Evolutionary conservation across 23 red algal genomes (phyloP), one percentile per base, ranked within the genome.

Genomic region (Gracilariopsis chorda): DNA sequence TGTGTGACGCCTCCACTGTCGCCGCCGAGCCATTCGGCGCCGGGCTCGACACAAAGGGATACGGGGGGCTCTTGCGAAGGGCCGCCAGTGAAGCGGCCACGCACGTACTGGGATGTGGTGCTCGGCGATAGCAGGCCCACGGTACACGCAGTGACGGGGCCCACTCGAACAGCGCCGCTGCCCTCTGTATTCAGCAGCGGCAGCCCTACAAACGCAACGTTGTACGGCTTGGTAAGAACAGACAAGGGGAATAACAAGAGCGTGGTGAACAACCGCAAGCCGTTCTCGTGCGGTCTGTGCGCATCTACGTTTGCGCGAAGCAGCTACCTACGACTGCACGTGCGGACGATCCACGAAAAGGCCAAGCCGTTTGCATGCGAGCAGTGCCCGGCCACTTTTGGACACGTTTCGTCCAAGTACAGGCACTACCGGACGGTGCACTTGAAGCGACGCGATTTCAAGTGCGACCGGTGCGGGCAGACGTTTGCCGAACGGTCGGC

Each of bases 351-450:
- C 9, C 88, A 92, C 48, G 88, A 92, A 53, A 92, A 92, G 77
- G 37, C 78, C 27, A 92, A 92, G 78, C 88, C 88, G 39, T 92
- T 83, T 64, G 72, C 49, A 32, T 92, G 88, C 44, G 77, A 74
- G 34, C 77, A 73, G 12, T 92, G 88, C 62, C 67, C 77, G 55
- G 77, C 88, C 8, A 74, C 81, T 7, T 94, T 92, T 45, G 88
- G 88, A 32, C 88, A 82, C 27, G 67, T 83, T 20, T 78, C 65
- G 3, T 83, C 77, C 17, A 84, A 86, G 51, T 83, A 93, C 48
- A 63, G 90, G 12, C 90, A 93, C 56, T 80, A 75, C n/a, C 79
- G 90, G 8, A 93, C 90, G 34, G 90, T 93, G 34, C 90, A 93
- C 57, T 36, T 93, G 25, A 86, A 86, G 44, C 35, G 80, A 35